These are phyloP conservation scores for Phalaenopsis equestris DNA, from an alignment of 106 monocot genomes.

Conservation along the genomic window DNA sequence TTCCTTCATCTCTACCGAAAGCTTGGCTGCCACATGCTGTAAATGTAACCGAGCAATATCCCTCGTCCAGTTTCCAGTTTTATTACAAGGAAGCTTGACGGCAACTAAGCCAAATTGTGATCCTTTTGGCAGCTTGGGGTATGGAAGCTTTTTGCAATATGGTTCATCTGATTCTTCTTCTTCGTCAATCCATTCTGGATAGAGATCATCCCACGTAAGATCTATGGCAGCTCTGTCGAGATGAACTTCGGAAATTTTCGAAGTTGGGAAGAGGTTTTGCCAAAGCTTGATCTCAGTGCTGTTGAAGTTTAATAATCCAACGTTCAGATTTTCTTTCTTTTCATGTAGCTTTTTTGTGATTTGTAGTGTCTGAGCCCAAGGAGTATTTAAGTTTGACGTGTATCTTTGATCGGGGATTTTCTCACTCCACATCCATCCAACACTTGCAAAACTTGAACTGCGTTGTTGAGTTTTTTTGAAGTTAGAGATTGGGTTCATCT, in stretches of 20 bases:
- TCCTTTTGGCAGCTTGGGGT: slow-evolving; percentile 24
- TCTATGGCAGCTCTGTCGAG: slow-evolving; percentile 17
- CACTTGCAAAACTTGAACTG: slow-evolving; percentile 22
- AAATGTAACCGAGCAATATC: slow-evolving; percentile 67
- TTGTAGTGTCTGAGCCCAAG: neutral
- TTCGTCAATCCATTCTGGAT: slow-evolving; percentile 47
- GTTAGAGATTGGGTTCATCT: neutral
- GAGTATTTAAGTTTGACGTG: slow-evolving; percentile 14
- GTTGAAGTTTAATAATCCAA: slow-evolving; percentile 41
- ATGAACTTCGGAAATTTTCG: slow-evolving; percentile 10
- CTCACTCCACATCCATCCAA: slow-evolving; percentile 26
- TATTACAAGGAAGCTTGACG: slow-evolving; percentile 67
- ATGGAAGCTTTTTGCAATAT: slow-evolving; percentile 12
- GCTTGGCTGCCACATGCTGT: slow-evolving; percentile 63
- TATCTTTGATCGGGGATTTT: slow-evolving; percentile 17
- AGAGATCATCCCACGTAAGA: slow-evolving; percentile 34
- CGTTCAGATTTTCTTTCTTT: slow-evolving; percentile 8
- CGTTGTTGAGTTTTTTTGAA: slow-evolving; percentile 1
- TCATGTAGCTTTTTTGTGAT: slow-evolving; percentile 5
- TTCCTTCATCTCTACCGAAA: slow-evolving; percentile 25
- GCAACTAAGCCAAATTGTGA: slow-evolving; percentile 45
- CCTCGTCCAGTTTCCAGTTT: slow-evolving; percentile 42
- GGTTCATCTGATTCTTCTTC: slow-evolving; percentile 8
- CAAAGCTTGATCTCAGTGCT: slow-evolving; percentile 29
- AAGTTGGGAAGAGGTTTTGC: slow-evolving; percentile 22